Conservation (phyloP, 2,329 filamentous ascomycete species). For the Pestalotiopsis sp. region DNA sequence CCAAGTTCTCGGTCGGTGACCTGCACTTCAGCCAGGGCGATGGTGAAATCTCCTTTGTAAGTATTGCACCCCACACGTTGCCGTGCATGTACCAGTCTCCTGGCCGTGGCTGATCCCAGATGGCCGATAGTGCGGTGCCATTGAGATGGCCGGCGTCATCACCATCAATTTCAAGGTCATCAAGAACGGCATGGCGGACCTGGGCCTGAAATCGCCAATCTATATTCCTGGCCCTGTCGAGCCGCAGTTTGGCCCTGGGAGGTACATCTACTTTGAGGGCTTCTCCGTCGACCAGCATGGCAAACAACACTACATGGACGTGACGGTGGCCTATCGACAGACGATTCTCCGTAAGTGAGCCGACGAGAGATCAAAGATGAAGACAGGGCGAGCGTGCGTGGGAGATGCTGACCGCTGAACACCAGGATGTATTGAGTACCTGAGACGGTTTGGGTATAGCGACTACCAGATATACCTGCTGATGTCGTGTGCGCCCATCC, state of each 20-base stretch:
- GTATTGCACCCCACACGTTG: not conserved
- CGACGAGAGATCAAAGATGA: not conserved
- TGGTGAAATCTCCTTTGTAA: slow-evolving; percentile 33
- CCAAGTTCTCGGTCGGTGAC: slow-evolving; percentile 89
- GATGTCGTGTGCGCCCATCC: slow-evolving; percentile 81
- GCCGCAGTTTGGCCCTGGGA: slow-evolving; percentile 81
- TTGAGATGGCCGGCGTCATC: slow-evolving; percentile 92
- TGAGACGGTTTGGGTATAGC: slow-evolving; percentile 71
- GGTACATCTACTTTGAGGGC: slow-evolving; percentile 85
- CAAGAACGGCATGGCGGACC: slow-evolving; percentile 74
- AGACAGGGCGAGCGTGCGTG: not conserved
- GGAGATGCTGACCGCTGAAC: not conserved
- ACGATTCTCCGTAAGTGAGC: slow-evolving; percentile 61
- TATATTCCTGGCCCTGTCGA: slow-evolving; percentile 87
- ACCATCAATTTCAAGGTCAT: slow-evolving; percentile 89
- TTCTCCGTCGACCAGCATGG: slow-evolving; percentile 88
- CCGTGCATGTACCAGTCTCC: not conserved
- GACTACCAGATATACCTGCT: slow-evolving; percentile 84
- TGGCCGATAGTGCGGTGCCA: slow-evolving; percentile 66
- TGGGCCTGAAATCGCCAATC: slow-evolving; percentile 81
- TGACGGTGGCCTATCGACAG: slow-evolving; percentile 84
- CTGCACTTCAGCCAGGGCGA: slow-evolving; percentile 70
- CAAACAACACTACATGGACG: slow-evolving; percentile 87
- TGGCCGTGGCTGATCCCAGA: slow-evolving; percentile 5
- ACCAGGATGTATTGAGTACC: slow-evolving; percentile 73